Evolutionary conservation across 768 basidiomycete genomes (phyloP).

Genomic region (Suillus cothurnatus): DNA sequence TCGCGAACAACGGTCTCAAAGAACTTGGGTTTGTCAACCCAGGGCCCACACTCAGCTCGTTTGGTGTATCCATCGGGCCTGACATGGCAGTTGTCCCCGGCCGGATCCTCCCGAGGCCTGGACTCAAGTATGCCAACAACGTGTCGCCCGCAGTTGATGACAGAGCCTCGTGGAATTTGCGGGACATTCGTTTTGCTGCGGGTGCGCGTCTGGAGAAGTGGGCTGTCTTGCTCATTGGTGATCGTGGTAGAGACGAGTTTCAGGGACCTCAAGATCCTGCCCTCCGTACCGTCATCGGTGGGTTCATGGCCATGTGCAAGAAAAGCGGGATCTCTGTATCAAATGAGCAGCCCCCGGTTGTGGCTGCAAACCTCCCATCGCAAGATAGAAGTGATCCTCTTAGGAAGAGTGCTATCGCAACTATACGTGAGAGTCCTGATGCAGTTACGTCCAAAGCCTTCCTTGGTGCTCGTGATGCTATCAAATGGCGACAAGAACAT

Average conservation of each 20-base stretch:
- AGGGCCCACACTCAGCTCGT: slow-evolving; percentile 39
- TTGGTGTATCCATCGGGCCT: slow-evolving; percentile 47
- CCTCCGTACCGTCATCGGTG: slow-evolving; percentile 46
- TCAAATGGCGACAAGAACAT: slow-evolving; percentile 48
- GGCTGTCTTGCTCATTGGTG: slow-evolving; percentile 70
- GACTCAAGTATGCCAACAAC: slow-evolving; percentile 41
- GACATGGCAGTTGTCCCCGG: slow-evolving; percentile 60
- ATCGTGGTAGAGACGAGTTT: slow-evolving; percentile 68
- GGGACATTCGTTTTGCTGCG: slow-evolving; percentile 57
- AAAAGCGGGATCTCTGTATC: slow-evolving; percentile 62
- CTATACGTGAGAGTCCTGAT: slow-evolving; percentile 45
- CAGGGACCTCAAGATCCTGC: slow-evolving; percentile 51
- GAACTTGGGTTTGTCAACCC: slow-evolving; percentile 43
- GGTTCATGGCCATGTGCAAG: slow-evolving; percentile 64
- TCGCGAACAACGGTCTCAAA: slow-evolving; percentile 43
- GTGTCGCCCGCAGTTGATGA: slow-evolving; percentile 40
- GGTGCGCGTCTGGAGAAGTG: slow-evolving; percentile 62
- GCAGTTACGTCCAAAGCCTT: slow-evolving; percentile 41
- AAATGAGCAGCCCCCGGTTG: slow-evolving; percentile 37
- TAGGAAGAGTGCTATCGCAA: slow-evolving; percentile 48
- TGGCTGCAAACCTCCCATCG: slow-evolving; percentile 48
- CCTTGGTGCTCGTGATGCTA: slow-evolving; percentile 48
- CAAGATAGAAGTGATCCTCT: slow-evolving; percentile 57
- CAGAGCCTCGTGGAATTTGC: slow-evolving; percentile 54
- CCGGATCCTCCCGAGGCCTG: slow-evolving; percentile 48